These are phyloP conservation scores for Dendrobium nobile DNA, from an alignment of 106 monocot genomes.

Conservation along the genomic window DNA sequence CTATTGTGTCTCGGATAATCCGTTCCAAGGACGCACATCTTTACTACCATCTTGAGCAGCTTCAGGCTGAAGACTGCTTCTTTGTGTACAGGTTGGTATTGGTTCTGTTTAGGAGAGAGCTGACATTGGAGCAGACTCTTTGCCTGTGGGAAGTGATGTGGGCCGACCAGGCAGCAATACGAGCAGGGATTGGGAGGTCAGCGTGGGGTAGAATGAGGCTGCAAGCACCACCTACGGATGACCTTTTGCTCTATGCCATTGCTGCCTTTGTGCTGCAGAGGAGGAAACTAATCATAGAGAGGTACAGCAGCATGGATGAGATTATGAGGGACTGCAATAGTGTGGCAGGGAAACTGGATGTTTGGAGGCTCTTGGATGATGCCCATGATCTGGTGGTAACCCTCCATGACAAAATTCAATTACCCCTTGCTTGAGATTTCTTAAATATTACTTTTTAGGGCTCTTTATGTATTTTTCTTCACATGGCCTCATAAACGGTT, in stretches of 20 bases:
- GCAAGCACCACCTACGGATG: slow-evolving; percentile 5
- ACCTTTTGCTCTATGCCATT: slow-evolving; percentile 33
- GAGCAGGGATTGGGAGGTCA: slow-evolving; percentile 29
- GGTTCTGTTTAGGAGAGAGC: slow-evolving; percentile 42
- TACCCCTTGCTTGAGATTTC: neutral
- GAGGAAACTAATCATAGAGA: slow-evolving; percentile 44
- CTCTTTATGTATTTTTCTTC: neutral
- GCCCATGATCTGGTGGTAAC: slow-evolving; percentile 43
- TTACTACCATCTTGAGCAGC: slow-evolving; percentile 37
- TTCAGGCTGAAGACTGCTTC: slow-evolving; percentile 11
- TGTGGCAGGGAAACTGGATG: slow-evolving; percentile 17
- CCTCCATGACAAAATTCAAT: slow-evolving; percentile 33
- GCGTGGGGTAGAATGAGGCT: slow-evolving; percentile 25
- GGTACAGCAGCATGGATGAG: slow-evolving; percentile 37
- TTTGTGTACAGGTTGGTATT: slow-evolving; percentile 14
- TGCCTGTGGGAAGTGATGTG: slow-evolving; percentile 15
- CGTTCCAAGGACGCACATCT: slow-evolving; percentile 32
- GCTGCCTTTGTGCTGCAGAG: slow-evolving; percentile 42
- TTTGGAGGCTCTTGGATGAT: slow-evolving; percentile 43
- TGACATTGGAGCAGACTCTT: slow-evolving; percentile 40
- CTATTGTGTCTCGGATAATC: slow-evolving; percentile 35
- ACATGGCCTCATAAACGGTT: neutral
- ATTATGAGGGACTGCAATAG: slow-evolving; percentile 34
- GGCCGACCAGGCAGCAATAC: slow-evolving; percentile 42
- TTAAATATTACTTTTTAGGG: neutral